Percentiles rank a stretch among this genome's conserved stretches.
Evolutionary conservation across 208 protist species (phyloP).

Genomic region (Trypanosoma avium): DNA sequence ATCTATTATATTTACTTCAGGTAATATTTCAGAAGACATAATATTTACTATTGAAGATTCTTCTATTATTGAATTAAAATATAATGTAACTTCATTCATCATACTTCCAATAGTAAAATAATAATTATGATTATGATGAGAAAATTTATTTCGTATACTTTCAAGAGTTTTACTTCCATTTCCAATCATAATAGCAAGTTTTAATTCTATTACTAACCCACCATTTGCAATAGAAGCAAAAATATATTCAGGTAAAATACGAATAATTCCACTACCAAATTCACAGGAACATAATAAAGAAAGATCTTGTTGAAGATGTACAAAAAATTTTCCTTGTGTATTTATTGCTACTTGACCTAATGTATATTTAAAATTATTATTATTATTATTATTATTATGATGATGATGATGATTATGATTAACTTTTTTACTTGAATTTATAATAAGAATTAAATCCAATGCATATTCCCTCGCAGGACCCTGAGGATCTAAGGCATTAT

Average conservation of each 20-base stretch:
- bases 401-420: neutral
- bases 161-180: neutral
- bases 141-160: neutral
- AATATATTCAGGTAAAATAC: slow-evolving; percentile 1
- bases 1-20: slow-evolving; percentile 1
- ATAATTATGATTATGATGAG: no score
- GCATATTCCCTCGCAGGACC: slow-evolving; percentile 17
- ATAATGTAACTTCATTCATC: slow-evolving; percentile 1
- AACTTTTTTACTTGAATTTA: neutral
- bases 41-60: neutral
- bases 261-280: neutral
- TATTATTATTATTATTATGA: neutral
- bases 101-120: neutral
- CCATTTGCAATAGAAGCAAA: neutral
- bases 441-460: slow-evolving; percentile 15
- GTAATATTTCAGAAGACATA: neutral
- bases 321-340: neutral
- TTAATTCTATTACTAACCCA: neutral
- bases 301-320: neutral
- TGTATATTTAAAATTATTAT: neutral
- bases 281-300: neutral
- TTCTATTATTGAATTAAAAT: no score
- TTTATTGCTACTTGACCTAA: neutral
- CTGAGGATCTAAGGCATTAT: neutral
- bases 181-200: slow-evolving; percentile 1